phyloP scores from a whole-genome alignment of 768 basidiomycete species.

The Sarcodon sp. region DNA sequence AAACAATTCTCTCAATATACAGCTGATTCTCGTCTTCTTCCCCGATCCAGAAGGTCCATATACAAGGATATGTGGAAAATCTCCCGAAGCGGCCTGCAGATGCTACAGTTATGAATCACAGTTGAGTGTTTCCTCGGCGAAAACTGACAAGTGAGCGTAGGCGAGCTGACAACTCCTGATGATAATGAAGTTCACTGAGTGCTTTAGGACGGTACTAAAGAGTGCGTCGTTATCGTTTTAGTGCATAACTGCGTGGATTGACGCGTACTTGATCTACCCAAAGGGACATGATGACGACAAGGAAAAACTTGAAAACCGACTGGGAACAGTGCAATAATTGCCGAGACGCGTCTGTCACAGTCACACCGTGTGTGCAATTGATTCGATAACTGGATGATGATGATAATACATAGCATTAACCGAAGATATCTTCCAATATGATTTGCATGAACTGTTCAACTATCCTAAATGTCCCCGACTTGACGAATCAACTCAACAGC shows the following conservation, averaged over 20 bases:
- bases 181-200: conserved; percentile 83
- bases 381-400: no score
- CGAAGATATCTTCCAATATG: no score
- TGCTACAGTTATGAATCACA: neutral
- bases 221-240: neutral
- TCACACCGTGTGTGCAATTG: no score
- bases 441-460: no score
- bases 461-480: no score
- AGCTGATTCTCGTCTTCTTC: conserved; percentile 94
- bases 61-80: conserved; percentile 96
- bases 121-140: neutral
- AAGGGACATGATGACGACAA: conserved; percentile 18
- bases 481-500: conserved; percentile 35
- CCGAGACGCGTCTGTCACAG: no score
- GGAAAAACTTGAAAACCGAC: neutral
- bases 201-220: conserved; percentile 72
- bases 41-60: conserved; percentile 96
- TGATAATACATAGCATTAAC: no score
- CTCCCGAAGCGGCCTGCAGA: conserved; percentile 67
- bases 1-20: conserved; percentile 80
- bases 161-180: conserved; percentile 64
- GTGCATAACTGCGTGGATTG: neutral
- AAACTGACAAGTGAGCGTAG: conserved; percentile 62
- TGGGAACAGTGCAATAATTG: no score
- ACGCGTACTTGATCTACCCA: conserved; percentile 38